Conservation (phyloP, 1,284 basidiomycete genomes). For the Vanrija sp. region DNA sequence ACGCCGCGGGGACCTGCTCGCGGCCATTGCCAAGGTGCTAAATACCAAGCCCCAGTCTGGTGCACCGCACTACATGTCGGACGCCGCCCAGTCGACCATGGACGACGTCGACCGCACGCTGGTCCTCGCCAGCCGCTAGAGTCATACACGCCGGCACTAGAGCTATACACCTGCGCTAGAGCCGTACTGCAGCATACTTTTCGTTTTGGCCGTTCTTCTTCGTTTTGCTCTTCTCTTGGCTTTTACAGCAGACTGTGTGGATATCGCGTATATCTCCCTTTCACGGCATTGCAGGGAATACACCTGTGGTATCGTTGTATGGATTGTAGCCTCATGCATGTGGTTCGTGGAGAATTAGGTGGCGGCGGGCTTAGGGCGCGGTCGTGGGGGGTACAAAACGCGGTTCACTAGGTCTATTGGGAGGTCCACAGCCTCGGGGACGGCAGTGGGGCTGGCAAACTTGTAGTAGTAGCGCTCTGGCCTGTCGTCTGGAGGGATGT, state of each 20-base stretch:
- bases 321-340: background rate
- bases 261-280: no score
- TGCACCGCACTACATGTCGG: conserved; percentile 3
- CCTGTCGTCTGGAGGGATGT: background rate
- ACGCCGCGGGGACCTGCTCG: conserved; percentile 44
- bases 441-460: conserved; percentile 48
- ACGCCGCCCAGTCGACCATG: background rate
- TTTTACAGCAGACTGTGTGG: no score
- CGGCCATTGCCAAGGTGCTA: conserved; percentile 46
- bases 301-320: no score
- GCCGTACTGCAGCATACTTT: background rate
- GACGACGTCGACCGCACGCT: conserved; percentile 14
- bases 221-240: no score
- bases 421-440: conserved; percentile 70
- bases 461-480: conserved; percentile 26
- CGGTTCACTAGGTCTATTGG: conserved; percentile 76
- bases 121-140: conserved; percentile 13
- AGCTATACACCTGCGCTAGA: background rate
- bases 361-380: no score
- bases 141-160: no score
- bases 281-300: no score
- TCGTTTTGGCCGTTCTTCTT: background rate
- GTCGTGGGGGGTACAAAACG: conserved; percentile 54
- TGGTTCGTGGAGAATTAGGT: background rate
- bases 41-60: conserved; percentile 17